These are phyloP conservation scores for Mollisiaceae sp. DNA, from an alignment of 2,329 filamentous ascomycete genomes.

Conservation along the genomic window DNA sequence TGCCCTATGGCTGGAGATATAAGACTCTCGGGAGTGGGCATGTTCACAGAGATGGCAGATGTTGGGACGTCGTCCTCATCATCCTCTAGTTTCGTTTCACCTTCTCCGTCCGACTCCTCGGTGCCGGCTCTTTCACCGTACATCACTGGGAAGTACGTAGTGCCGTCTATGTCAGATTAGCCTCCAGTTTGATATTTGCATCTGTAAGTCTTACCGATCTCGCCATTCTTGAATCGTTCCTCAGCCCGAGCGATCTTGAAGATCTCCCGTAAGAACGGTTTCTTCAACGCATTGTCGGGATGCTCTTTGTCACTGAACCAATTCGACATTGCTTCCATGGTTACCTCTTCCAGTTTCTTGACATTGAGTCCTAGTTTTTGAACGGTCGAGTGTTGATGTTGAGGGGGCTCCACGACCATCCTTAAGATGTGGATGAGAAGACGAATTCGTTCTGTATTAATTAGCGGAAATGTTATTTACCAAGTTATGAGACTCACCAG, in stretches of 20 bases:
- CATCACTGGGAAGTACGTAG: constrained; percentile 31
- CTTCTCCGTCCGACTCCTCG: constrained; percentile 33
- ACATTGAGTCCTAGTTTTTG: constrained; percentile 54
- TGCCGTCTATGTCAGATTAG: constrained; percentile 25
- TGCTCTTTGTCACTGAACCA: constrained; percentile 64
- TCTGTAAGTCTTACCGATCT: constrained; percentile 54
- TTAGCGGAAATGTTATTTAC: background rate
- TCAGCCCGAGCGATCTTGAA: constrained; percentile 64
- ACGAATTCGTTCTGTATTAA: constrained; percentile 58
- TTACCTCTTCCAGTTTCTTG: constrained; percentile 61
- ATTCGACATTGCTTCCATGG: constrained; percentile 60
- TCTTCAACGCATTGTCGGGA: constrained; percentile 59
- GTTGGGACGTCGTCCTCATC: constrained; percentile 26
- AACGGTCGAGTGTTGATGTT: constrained; percentile 50
- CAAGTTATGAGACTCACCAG: constrained; percentile 52
- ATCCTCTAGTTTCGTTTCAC: constrained; percentile 33
- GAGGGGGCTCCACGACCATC: constrained; percentile 51
- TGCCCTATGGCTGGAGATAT: constrained; percentile 31
- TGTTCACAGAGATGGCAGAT: constrained; percentile 9
- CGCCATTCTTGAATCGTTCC: constrained; percentile 59
- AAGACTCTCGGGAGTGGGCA: constrained; percentile 32
- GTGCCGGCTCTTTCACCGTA: constrained; percentile 30
- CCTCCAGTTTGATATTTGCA: background rate
- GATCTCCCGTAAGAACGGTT: constrained; percentile 61
- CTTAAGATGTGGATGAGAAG: constrained; percentile 65